Percentiles rank a stretch among this genome's conserved stretches.
These are phyloP conservation scores for Amylostereum areolatum DNA, from an alignment of 1,284 basidiomycete species.

Conservation along the genomic window DNA sequence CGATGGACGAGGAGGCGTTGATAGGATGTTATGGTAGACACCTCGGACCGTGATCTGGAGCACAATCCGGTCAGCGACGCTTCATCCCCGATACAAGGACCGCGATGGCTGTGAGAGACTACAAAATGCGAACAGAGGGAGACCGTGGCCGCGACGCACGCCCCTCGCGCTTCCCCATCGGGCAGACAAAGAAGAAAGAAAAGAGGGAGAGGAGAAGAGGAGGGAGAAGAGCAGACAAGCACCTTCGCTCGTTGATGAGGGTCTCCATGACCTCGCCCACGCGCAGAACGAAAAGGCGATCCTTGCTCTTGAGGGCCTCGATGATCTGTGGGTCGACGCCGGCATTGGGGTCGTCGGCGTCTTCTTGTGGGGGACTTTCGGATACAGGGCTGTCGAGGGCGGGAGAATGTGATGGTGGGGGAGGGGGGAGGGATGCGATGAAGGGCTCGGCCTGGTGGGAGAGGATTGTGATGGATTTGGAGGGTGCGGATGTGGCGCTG, in stretches of 20 bases:
- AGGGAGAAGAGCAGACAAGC: conserved; percentile 21
- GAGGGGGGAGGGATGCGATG: conserved; percentile 6
- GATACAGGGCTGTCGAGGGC: conserved; percentile 1
- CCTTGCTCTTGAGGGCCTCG: conserved; percentile 81
- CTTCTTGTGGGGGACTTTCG: conserved; percentile 6
- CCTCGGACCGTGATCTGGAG: conserved; percentile 52
- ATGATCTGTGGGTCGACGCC: conserved; percentile 72
- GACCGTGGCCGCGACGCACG: too few relatives aligned
- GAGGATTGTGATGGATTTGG: conserved; percentile 6
- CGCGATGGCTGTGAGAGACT: conserved; percentile 8
- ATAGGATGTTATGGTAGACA: conserved; percentile 66
- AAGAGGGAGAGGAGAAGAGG: too few relatives aligned
- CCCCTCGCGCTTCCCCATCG: too few relatives aligned
- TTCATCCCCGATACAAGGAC: not conserved
- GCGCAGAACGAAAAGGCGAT: conserved; percentile 78
- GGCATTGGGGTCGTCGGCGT: conserved; percentile 12
- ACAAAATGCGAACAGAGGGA: too few relatives aligned
- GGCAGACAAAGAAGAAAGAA: too few relatives aligned
- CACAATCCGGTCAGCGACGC: conserved; percentile 15
- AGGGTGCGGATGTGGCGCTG: conserved; percentile 5
- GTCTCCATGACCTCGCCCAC: conserved; percentile 76
- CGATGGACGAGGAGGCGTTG: conserved; percentile 78
- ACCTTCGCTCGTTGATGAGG: conserved; percentile 69
- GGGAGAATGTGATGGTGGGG: conserved; percentile 3
- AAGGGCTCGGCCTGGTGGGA: conserved; percentile 13